A percentile compares a stretch with the other conserved stretches of the same genome.
phyloP scores from a whole-genome alignment of 2,329 filamentous ascomycete genomes.

The Pseudogymnoascus pannorum region DNA sequence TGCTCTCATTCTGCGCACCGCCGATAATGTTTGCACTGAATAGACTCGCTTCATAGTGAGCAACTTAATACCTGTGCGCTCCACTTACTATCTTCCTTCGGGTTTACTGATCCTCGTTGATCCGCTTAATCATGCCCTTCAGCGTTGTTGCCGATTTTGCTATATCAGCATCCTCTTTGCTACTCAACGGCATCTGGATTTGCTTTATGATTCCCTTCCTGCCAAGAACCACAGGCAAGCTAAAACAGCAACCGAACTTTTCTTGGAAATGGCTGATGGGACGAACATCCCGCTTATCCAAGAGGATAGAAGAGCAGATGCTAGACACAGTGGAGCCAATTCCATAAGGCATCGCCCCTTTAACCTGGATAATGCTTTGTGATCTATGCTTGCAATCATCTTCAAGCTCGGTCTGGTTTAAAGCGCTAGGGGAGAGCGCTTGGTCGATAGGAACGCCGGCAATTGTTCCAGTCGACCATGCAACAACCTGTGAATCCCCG shows the following conservation, averaged over 20 bases:
- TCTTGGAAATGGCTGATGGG: conserved; percentile 43
- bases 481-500: conserved; percentile 39
- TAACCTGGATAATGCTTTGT: conserved; percentile 40
- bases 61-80: too few relatives aligned
- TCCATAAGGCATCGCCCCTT: conserved; percentile 44
- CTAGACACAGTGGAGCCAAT: conserved; percentile 40
- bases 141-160: conserved; percentile 13
- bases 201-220: conserved; percentile 37
- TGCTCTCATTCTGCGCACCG: too few relatives aligned
- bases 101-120: background rate
- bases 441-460: conserved; percentile 6
- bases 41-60: too few relatives aligned
- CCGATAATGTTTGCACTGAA: too few relatives aligned
- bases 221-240: conserved; percentile 42
- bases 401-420: conserved; percentile 26
- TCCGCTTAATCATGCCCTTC: background rate
- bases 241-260: conserved; percentile 41
- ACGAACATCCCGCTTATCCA: conserved; percentile 39
- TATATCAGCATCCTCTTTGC: conserved; percentile 13
- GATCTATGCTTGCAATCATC: conserved; percentile 35
- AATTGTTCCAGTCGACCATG: conserved; percentile 10
- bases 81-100: too few relatives aligned
- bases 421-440: conserved; percentile 30
- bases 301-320: conserved; percentile 44
- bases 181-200: conserved; percentile 16